Evolutionary conservation across 202 grass and related monocot genomes (phyloP).

Genomic region (Schoenoplectus triqueter): DNA sequence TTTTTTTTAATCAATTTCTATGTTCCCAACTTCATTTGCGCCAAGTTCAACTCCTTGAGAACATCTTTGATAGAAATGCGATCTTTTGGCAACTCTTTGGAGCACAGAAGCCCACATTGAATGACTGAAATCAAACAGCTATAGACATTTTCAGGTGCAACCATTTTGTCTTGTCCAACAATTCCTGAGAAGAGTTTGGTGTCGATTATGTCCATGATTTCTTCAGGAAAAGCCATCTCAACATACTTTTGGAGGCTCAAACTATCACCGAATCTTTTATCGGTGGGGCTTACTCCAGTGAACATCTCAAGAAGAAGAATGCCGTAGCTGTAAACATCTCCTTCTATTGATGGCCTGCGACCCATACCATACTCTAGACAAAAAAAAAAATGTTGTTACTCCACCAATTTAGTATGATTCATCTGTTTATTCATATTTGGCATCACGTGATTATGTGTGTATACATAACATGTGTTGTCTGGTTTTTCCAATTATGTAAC

Average conservation of each 20-base stretch:
- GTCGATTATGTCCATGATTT: not conserved
- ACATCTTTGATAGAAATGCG: not conserved
- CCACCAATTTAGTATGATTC: not conserved
- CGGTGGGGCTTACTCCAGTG: not conserved
- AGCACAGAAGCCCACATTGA: not conserved
- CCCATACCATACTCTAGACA: not conserved
- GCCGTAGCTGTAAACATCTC: not conserved
- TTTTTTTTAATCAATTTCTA: too few relatives aligned
- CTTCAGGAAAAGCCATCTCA: not conserved
- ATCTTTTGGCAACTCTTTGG: not conserved
- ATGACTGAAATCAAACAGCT: not conserved
- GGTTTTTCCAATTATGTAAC: too few relatives aligned
- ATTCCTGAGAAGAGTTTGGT: not conserved
- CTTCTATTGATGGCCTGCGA: not conserved
- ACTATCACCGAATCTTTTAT: not conserved
- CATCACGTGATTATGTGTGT: not conserved
- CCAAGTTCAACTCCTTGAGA: not conserved
- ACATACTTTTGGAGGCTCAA: not conserved
- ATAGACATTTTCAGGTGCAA: not conserved
- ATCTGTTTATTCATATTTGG: not conserved
- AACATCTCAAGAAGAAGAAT: conserved; percentile 3
- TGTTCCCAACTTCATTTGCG: not conserved
- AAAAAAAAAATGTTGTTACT: not conserved
- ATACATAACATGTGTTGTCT: too few relatives aligned
- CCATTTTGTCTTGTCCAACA: not conserved